These are phyloP conservation scores for Fonsecaea monophora DNA, from an alignment of 2,329 filamentous ascomycete species.

Conservation along the genomic window DNA sequence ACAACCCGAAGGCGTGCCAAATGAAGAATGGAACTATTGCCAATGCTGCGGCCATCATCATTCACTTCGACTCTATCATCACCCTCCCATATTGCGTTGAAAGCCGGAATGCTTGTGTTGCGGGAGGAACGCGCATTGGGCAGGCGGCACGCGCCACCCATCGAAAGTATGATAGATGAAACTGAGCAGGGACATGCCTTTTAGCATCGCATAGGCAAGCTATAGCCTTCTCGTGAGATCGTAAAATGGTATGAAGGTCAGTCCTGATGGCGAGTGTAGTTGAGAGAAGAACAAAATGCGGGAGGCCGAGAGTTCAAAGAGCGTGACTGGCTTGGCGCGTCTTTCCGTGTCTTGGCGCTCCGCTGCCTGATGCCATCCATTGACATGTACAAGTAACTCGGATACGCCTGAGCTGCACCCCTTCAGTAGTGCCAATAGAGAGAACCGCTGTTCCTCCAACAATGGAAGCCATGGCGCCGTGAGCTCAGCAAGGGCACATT, in stretches of 20 bases:
- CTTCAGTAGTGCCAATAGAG: background rate
- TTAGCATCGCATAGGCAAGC: background rate
- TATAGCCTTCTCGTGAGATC: background rate
- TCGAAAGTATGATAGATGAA: background rate
- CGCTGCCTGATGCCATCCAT: no score
- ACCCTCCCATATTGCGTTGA: background rate
- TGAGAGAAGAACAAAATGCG: no score
- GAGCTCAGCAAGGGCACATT: background rate
- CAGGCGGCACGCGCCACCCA: background rate
- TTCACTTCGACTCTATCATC: background rate
- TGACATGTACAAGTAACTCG: no score
- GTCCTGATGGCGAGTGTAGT: no score
- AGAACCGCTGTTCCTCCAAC: background rate
- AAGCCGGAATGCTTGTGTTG: conserved; percentile 26
- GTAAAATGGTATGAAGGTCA: background rate
- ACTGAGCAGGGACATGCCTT: background rate
- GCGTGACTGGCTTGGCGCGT: background rate
- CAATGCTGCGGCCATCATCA: conserved; percentile 11
- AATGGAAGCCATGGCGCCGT: background rate
- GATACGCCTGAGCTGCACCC: background rate
- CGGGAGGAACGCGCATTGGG: conserved; percentile 3
- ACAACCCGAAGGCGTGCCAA: conserved; percentile 12
- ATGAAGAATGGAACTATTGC: background rate
- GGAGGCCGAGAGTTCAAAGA: no score
- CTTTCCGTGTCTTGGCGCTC: background rate